Evolutionary conservation across 176 grass and related monocot species (phyloP).

Genomic region (Eleusine coracana): DNA sequence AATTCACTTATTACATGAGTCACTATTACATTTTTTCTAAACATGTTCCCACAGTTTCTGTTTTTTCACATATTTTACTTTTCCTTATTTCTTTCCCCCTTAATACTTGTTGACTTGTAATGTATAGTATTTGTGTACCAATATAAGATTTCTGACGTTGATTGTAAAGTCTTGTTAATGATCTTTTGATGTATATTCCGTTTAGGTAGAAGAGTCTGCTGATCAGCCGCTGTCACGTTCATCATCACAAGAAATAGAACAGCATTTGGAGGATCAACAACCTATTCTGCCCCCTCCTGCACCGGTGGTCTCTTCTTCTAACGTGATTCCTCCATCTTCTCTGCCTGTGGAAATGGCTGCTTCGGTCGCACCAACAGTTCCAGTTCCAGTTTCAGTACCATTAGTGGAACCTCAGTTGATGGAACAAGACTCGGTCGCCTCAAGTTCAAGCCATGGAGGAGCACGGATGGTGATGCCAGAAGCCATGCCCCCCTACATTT

Average conservation of each 20-base stretch:
- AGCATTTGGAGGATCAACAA: slow-evolving; percentile 28
- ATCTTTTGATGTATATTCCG: background rate
- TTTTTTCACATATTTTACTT: background rate
- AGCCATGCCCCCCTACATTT: slow-evolving; percentile 42
- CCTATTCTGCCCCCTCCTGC: slow-evolving; percentile 9
- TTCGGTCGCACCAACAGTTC: slow-evolving; percentile 14
- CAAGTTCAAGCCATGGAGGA: slow-evolving; percentile 34
- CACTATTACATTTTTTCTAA: background rate
- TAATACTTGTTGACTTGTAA: background rate
- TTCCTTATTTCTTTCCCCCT: background rate
- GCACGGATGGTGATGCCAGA: slow-evolving; percentile 37
- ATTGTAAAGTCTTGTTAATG: background rate
- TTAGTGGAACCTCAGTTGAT: slow-evolving; percentile 21
- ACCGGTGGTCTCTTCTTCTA: slow-evolving; percentile 5
- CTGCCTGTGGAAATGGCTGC: slow-evolving; percentile 9
- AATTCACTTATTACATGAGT: background rate
- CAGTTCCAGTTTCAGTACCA: slow-evolving; percentile 19
- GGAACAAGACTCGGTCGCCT: slow-evolving; percentile 16
- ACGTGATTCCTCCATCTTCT: slow-evolving; percentile 38
- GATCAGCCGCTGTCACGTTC: slow-evolving; percentile 42
- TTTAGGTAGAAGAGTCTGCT: slow-evolving; percentile 23
- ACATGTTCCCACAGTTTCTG: background rate
- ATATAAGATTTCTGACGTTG: background rate
- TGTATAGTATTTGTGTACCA: background rate
- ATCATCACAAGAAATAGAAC: slow-evolving; percentile 55